These are phyloP conservation scores for Nyctanthes arbortristis DNA, from an alignment of 257 asterid species.

Conservation along the genomic window DNA sequence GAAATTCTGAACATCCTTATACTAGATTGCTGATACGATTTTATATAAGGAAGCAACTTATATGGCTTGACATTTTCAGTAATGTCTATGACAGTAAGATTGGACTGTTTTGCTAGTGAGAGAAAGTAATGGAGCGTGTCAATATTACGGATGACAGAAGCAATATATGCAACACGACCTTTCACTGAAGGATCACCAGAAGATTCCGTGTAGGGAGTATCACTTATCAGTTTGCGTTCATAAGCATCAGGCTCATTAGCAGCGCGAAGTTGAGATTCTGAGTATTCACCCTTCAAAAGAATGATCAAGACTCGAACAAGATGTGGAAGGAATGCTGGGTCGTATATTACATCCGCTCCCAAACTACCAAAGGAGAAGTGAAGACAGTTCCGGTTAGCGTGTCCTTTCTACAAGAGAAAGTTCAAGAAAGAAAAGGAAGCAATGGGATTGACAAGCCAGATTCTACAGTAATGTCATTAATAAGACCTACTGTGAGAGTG, in stretches of 20 bases:
- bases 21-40: constrained; percentile 58
- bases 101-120: constrained; percentile 52
- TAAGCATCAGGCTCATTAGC: constrained; percentile 14
- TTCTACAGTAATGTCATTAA: background rate
- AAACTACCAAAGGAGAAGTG: constrained; percentile 50
- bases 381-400: background rate
- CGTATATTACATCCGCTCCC: constrained; percentile 89
- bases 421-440: background rate
- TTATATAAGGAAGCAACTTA: constrained; percentile 71
- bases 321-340: constrained; percentile 80
- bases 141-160: constrained; percentile 75
- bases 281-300: constrained; percentile 44
- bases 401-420: no score
- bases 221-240: constrained; percentile 19
- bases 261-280: constrained; percentile 7
- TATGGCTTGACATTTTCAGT: constrained; percentile 46
- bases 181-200: constrained; percentile 16
- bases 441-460: background rate
- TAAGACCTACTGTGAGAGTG: no score
- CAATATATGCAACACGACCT: constrained; percentile 67
- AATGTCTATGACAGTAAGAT: constrained; percentile 57
- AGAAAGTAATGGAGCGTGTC: constrained; percentile 72
- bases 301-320: constrained; percentile 63
- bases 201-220: constrained; percentile 18
- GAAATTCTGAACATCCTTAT: constrained; percentile 60